Percentiles rank a stretch among this genome's conserved stretches.
These are phyloP conservation scores for Aspergillus melleus DNA, from an alignment of 2,329 filamentous ascomycete genomes.

Conservation along the genomic window DNA sequence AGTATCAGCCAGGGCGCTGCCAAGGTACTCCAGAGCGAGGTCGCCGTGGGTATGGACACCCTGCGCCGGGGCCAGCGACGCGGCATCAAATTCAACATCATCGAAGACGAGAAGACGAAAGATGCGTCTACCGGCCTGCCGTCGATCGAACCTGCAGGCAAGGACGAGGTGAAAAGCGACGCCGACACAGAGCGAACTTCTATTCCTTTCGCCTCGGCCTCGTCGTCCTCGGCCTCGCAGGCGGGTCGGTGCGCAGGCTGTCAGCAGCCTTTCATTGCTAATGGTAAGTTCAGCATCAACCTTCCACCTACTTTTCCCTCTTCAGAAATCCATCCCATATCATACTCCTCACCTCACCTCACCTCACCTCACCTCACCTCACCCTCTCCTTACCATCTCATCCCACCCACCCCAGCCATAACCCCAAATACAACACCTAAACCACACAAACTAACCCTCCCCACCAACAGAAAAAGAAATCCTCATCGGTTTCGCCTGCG, in stretches of 20 bases:
- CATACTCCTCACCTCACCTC: no score
- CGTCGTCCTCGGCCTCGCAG: constrained; percentile 7
- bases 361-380: no score
- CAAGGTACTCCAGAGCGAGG: constrained; percentile 81
- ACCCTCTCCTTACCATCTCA: no score
- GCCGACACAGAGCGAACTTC: constrained; percentile 16
- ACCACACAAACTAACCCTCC: no score
- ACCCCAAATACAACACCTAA: no score
- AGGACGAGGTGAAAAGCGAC: constrained; percentile 14
- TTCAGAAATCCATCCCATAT: no score
- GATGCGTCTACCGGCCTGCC: not conserved
- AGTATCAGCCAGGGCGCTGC: constrained; percentile 91
- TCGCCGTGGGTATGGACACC: constrained; percentile 77
- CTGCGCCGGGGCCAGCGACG: constrained; percentile 76
- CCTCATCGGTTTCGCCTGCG: constrained; percentile 67
- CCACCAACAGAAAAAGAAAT: constrained; percentile 51
- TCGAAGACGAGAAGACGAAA: constrained; percentile 27
- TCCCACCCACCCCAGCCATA: not conserved
- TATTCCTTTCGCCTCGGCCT: constrained; percentile 6
- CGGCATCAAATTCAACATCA: constrained; percentile 85
- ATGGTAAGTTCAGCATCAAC: constrained; percentile 31
- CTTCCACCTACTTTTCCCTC: not conserved
- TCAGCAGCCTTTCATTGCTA: constrained; percentile 36
- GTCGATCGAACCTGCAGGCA: not conserved
- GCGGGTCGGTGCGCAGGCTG: constrained; percentile 42